Evolutionary conservation across 164 flowering plant species (phyloP).

Genomic region (Malania oleifera): DNA sequence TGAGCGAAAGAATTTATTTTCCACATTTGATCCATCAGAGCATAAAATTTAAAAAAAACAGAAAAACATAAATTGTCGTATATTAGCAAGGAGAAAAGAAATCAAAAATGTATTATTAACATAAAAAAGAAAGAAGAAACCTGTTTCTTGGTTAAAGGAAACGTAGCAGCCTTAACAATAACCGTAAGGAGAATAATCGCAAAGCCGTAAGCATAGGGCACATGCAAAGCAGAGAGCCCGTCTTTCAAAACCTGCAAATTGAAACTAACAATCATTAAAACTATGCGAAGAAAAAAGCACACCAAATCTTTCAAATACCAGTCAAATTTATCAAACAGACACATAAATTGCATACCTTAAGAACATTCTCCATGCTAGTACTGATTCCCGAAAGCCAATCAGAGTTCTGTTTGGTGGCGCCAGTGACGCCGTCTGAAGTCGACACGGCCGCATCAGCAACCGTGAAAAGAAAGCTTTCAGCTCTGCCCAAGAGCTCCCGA

Average conservation of each 20-base stretch:
- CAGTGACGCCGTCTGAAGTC: conserved; percentile 26
- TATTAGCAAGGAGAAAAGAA: too few relatives aligned
- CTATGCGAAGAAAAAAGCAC: not conserved
- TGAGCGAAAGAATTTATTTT: too few relatives aligned
- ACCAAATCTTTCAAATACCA: not conserved
- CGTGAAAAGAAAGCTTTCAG: conserved; percentile 63
- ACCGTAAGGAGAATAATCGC: conserved; percentile 91
- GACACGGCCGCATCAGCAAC: conserved; percentile 85
- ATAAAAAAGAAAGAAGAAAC: conserved; percentile 22
- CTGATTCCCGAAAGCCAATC: conserved; percentile 90
- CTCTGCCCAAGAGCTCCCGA: conserved; percentile 45
- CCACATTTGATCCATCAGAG: too few relatives aligned
- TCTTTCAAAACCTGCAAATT: conserved; percentile 66
- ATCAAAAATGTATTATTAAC: too few relatives aligned
- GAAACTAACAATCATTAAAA: not conserved
- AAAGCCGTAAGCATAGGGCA: conserved; percentile 91
- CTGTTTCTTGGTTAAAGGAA: conserved; percentile 95
- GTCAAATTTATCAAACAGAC: not conserved
- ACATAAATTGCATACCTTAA: conserved; percentile 47
- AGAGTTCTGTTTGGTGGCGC: conserved; percentile 39
- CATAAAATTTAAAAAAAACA: too few relatives aligned
- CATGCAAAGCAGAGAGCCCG: conserved; percentile 73
- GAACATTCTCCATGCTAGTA: conserved; percentile 60
- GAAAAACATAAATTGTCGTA: too few relatives aligned
- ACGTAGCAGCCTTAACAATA: conserved; percentile 87